phyloP scores from a whole-genome alignment of 78 protist species.

The Corallochytrium limacisporum region DNA sequence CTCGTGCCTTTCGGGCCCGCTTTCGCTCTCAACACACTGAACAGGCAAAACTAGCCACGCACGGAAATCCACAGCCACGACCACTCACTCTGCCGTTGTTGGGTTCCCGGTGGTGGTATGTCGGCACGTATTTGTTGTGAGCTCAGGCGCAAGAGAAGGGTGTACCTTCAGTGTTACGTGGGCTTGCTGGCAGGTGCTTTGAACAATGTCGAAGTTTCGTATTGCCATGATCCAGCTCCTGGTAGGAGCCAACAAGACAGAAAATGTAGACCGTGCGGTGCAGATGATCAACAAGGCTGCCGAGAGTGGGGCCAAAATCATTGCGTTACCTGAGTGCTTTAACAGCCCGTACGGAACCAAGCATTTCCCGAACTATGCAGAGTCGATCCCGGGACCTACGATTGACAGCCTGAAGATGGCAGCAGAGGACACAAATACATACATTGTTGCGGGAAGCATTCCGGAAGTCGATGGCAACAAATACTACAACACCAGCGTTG shows the following conservation, averaged over 20 bases:
- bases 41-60: no score
- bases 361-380: conserved; percentile 70
- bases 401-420: conserved; percentile 25
- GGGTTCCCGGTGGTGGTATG: no score
- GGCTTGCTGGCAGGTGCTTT: no score
- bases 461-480: conserved; percentile 51
- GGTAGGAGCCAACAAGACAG: conserved; percentile 43
- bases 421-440: conserved; percentile 11
- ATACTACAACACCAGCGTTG: conserved; percentile 65
- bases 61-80: no score
- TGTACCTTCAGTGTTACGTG: no score
- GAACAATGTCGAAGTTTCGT: conserved; percentile 31
- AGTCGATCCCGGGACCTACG: conserved; percentile 38
- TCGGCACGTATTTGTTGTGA: no score
- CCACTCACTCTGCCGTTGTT: no score
- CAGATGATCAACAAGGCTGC: conserved; percentile 57
- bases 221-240: conserved; percentile 61
- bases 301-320: conserved; percentile 57
- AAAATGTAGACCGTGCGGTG: conserved; percentile 56
- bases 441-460: conserved; percentile 73
- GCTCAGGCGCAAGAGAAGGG: no score
- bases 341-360: conserved; percentile 72
- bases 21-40: no score
- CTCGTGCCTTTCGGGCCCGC: no score
- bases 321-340: conserved; percentile 61